Evolutionary conservation across 2,329 filamentous ascomycete species (phyloP), one percentile per base, ranked within the genome.

Genomic region (Harringtonia aguacate): DNA sequence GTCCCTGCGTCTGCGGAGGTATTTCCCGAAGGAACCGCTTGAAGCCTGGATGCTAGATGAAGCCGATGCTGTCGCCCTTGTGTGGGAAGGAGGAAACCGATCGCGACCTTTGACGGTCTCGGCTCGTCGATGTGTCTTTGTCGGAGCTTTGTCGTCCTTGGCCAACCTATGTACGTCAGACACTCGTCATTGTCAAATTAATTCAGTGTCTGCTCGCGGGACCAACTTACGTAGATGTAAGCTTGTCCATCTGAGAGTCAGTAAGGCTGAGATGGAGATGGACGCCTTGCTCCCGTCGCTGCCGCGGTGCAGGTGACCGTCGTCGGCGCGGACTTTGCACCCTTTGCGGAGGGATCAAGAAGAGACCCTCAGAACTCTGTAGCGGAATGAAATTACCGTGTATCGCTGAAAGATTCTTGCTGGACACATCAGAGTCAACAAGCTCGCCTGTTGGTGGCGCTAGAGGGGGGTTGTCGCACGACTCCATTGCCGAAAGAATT

Each of bases 211-310:
- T 15, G 21, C 8, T 29, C 17, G 8, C 9, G 31, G 15, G 18
- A 30, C 6, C 10, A 29, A 46, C 66, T 48, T 59, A 72, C 70
- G 62, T 66, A 39, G 67, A 61, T 4, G 69, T 64, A 36, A 73
- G 58, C 46, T 60, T 67, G 45, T 72, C 65, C 60, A 73, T 65
- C 47, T 72, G 67, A 0, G 61, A 63, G 37, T 72, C 66, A 5
- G 68, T 73, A 44, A 73, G 50, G 48, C 69, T 70, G 51, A 73
- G 61, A 21, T 68, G 66, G 27, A 73, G 62, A 33, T 68, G 63
- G 18, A 73, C 56, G 3, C 63, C 63, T 36, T 66, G 61, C 18
- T 63, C 44, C 18, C 53, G 52, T 2, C 59, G 56, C 33, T 53
- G 57, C 5, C 59, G 61, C 4, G 67, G 55, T 2, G 64, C 63